Evolutionary conservation across 1,139 yeast species (phyloP).

Genomic region (Pneumocystis wakefieldiae): DNA sequence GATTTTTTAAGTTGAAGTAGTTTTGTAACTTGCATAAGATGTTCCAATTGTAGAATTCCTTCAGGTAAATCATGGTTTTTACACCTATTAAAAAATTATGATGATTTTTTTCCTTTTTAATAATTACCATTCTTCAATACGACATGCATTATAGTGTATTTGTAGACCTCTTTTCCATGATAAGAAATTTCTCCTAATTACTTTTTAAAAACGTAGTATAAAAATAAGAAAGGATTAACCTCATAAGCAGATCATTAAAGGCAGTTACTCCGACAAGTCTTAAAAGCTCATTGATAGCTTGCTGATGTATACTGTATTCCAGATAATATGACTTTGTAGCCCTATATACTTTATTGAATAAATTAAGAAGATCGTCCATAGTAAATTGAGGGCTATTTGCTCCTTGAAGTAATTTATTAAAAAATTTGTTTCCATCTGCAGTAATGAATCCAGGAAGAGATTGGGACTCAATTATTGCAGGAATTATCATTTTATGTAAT

Average conservation of each 20-base stretch:
- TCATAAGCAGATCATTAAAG: constrained; percentile 90
- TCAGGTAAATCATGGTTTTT: constrained; percentile 85
- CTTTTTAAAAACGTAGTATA: neutral
- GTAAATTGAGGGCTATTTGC: constrained; percentile 46
- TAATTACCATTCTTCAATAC: constrained; percentile 77
- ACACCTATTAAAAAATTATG: constrained; percentile 28
- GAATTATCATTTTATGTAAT: constrained; percentile 77
- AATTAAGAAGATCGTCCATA: constrained; percentile 88
- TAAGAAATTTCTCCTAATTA: constrained; percentile 46
- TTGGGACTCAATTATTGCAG: constrained; percentile 89
- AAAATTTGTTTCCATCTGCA: constrained; percentile 70
- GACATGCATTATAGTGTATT: constrained; percentile 86
- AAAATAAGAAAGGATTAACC: constrained; percentile 25
- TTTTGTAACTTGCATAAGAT: constrained; percentile 86
- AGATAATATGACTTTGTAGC: constrained; percentile 85
- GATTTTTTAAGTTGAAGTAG: constrained; percentile 60
- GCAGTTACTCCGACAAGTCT: constrained; percentile 85
- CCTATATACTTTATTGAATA: constrained; percentile 84
- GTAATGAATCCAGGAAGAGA: constrained; percentile 93
- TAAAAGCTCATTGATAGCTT: constrained; percentile 69
- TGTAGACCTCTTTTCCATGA: constrained; percentile 98
- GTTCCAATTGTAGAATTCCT: constrained; percentile 76
- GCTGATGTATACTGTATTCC: constrained; percentile 72
- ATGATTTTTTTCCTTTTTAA: neutral
- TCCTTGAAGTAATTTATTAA: constrained; percentile 68